Conservation (phyloP, 2,329 filamentous ascomycete genomes). For the Zalaria sp. region DNA sequence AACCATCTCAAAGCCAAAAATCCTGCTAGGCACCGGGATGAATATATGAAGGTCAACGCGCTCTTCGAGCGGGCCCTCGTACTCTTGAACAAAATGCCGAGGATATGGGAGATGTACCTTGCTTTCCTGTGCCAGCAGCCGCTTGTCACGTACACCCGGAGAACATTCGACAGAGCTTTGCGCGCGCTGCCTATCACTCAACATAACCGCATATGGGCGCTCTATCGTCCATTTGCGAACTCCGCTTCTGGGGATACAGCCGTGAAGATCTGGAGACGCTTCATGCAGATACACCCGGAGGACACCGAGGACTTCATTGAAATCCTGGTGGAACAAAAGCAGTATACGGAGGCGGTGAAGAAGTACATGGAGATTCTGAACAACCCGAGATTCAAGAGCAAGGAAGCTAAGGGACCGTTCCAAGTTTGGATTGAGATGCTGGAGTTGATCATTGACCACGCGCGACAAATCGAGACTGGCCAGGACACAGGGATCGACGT, state of each 20-base stretch:
- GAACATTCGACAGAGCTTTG: slow-evolving; percentile 82
- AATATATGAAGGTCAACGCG: slow-evolving; percentile 87
- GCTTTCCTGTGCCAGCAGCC: slow-evolving; percentile 82
- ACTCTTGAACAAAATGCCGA: slow-evolving; percentile 95
- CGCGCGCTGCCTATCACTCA: slow-evolving; percentile 87
- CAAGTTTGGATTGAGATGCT: slow-evolving; percentile 98
- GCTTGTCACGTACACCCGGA: slow-evolving; percentile 72
- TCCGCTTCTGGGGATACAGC: slow-evolving; percentile 83
- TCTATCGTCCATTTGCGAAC: slow-evolving; percentile 83
- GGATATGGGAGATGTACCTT: slow-evolving; percentile 97
- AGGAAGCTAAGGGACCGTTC: slow-evolving; percentile 86
- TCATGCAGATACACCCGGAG: slow-evolving; percentile 95
- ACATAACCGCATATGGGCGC: slow-evolving; percentile 86
- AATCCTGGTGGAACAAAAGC: slow-evolving; percentile 62
- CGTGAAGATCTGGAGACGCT: slow-evolving; percentile 84
- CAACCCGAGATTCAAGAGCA: slow-evolving; percentile 80
- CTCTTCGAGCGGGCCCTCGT: slow-evolving; percentile 88
- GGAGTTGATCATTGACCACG: slow-evolving; percentile 81
- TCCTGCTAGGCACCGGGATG: slow-evolving; percentile 60
- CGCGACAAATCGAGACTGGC: slow-evolving; percentile 61
- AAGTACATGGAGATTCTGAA: slow-evolving; percentile 88
- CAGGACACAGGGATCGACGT: slow-evolving; percentile 77
- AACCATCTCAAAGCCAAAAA: slow-evolving; percentile 58
- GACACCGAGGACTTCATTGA: slow-evolving; percentile 93
- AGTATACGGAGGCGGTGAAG: slow-evolving; percentile 83